These are phyloP conservation scores for Colletotrichum sp. DNA, from an alignment of 2,329 filamentous ascomycete species.

Conservation along the genomic window DNA sequence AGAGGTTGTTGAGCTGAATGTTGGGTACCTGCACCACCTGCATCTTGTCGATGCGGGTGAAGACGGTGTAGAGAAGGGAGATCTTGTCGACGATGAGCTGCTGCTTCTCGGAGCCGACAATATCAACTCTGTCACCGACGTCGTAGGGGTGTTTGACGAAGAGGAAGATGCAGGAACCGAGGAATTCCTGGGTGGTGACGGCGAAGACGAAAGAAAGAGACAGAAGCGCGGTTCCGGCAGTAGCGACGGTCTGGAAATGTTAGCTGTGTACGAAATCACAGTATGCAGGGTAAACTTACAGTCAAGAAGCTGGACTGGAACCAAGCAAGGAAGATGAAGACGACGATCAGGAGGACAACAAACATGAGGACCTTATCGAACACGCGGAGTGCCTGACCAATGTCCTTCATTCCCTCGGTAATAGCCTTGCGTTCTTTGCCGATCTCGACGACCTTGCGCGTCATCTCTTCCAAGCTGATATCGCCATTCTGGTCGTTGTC, in stretches of 20 bases:
- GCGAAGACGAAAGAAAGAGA: constrained; percentile 98
- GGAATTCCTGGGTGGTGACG: constrained; percentile 88
- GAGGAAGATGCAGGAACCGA: constrained; percentile 98
- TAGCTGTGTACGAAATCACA: neutral
- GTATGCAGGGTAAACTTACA: constrained; percentile 50
- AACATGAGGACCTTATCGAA: constrained; percentile 86
- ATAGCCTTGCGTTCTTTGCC: constrained; percentile 89
- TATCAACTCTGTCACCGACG: constrained; percentile 91
- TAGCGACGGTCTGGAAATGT: constrained; percentile 71
- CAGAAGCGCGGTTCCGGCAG: constrained; percentile 88
- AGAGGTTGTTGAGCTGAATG: constrained; percentile 88
- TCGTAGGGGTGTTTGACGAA: constrained; percentile 99
- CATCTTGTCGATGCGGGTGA: constrained; percentile 77
- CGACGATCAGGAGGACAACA: constrained; percentile 78
- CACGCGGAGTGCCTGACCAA: constrained; percentile 90
- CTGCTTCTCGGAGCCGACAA: constrained; percentile 61
- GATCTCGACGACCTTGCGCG: constrained; percentile 83
- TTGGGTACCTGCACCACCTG: constrained; percentile 86
- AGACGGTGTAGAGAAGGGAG: constrained; percentile 90
- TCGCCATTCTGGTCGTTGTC: constrained; percentile 93
- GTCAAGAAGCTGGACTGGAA: constrained; percentile 25
- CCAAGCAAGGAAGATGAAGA: constrained; percentile 73
- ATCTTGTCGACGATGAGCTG: constrained; percentile 90
- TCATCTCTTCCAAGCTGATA: constrained; percentile 94
- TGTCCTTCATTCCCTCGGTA: constrained; percentile 93